Conservation (phyloP, 2,329 filamentous ascomycete species). For the Juglanconis juglandina region DNA sequence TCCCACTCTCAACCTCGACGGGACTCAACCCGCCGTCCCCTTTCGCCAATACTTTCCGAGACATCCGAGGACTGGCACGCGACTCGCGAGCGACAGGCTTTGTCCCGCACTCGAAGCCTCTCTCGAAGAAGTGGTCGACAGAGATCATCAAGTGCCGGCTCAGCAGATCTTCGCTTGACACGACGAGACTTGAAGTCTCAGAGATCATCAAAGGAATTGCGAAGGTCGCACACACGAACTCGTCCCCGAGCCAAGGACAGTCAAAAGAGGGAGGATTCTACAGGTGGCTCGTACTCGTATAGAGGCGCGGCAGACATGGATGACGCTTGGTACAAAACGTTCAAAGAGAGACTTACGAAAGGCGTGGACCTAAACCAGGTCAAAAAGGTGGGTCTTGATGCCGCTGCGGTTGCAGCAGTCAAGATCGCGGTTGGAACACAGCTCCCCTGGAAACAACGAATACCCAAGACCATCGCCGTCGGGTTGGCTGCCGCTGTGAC, state of each 20-base stretch:
- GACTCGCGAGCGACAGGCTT: neutral
- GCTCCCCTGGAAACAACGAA: conserved; percentile 17
- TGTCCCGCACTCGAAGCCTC: neutral
- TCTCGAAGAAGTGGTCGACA: neutral
- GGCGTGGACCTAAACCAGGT: conserved; percentile 14
- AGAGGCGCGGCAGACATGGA: conserved; percentile 9
- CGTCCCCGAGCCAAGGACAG: neutral
- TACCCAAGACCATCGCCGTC: conserved; percentile 11
- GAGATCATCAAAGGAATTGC: neutral
- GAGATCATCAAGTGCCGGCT: neutral
- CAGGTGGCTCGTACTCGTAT: neutral
- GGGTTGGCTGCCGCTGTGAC: conserved; percentile 14
- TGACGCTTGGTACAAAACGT: conserved; percentile 10
- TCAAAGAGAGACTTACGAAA: conserved; percentile 10
- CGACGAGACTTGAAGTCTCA: neutral
- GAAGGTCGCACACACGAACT: neutral
- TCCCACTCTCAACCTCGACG: conserved; percentile 2
- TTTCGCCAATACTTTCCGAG: conserved; percentile 13
- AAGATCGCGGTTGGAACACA: conserved; percentile 16
- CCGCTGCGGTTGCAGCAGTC: conserved; percentile 15
- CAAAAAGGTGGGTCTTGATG: conserved; percentile 14
- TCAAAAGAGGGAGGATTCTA: neutral
- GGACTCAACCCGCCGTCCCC: neutral
- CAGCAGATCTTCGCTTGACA: neutral
- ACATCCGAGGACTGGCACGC: conserved; percentile 1